A percentile compares a stretch with the other conserved stretches of the same genome.
Conservation (phyloP, 2,329 filamentous ascomycete species). For the Pseudocercospora ulei region DNA sequence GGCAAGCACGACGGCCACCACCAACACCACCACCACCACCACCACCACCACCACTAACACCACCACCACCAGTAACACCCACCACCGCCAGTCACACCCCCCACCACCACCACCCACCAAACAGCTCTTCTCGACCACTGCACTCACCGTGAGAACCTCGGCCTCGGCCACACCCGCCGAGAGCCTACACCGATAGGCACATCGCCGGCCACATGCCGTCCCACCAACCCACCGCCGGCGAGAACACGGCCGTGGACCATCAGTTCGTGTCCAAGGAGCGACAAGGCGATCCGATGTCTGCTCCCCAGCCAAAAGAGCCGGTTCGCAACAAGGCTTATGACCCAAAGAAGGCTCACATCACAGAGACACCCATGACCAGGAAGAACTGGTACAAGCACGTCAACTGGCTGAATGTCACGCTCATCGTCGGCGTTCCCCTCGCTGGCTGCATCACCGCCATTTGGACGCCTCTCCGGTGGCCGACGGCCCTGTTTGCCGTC, state of each 20-base stretch:
- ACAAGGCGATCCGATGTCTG: conserved; percentile 5
- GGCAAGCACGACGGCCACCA: too few species aligned
- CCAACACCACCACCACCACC: too few species aligned
- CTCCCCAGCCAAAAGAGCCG: conserved; percentile 37
- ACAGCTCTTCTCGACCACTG: conserved; percentile 2
- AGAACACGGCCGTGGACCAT: conserved; percentile 18
- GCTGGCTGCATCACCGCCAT: conserved; percentile 62
- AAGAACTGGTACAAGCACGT: conserved; percentile 85
- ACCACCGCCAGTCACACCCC: background rate
- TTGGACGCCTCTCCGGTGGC: conserved; percentile 64
- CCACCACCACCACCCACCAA: conserved; percentile 3
- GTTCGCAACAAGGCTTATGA: conserved; percentile 47
- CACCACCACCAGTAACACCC: conserved; percentile 2
- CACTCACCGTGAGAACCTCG: background rate
- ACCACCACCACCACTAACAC: too few species aligned
- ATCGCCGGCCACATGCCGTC: conserved; percentile 41
- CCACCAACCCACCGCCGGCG: conserved; percentile 39
- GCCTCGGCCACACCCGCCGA: background rate
- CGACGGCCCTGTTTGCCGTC: conserved; percentile 65
- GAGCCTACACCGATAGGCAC: conserved; percentile 4
- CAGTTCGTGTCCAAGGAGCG: conserved; percentile 19
- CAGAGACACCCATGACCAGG: conserved; percentile 68
- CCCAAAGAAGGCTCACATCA: conserved; percentile 72
- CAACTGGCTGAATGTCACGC: conserved; percentile 80
- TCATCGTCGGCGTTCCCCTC: conserved; percentile 70